Percentiles rank a stretch among this genome's conserved stretches.
These are phyloP conservation scores for Sclerotinia borealis DNA, from an alignment of 2,329 filamentous ascomycete genomes.

Conservation along the genomic window DNA sequence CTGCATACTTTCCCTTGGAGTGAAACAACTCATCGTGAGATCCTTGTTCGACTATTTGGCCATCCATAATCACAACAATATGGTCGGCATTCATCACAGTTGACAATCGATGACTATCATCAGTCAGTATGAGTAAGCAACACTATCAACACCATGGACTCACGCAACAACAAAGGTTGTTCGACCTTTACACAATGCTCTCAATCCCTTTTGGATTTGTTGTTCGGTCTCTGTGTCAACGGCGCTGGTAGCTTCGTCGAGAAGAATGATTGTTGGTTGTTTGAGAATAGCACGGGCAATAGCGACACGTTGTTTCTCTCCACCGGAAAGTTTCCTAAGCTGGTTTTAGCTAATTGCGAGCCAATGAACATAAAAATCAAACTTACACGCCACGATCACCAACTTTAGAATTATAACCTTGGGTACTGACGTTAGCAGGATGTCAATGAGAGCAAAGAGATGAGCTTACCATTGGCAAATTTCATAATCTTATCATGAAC, in stretches of 20 bases:
- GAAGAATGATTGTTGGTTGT: constrained; percentile 85
- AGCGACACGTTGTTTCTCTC: constrained; percentile 77
- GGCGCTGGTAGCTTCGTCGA: constrained; percentile 92
- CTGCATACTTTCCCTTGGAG: constrained; percentile 43
- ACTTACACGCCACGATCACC: constrained; percentile 43
- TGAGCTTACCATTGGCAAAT: constrained; percentile 51
- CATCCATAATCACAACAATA: constrained; percentile 48
- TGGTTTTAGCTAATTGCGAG: constrained; percentile 44
- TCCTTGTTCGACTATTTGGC: constrained; percentile 46
- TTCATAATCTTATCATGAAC: constrained; percentile 52
- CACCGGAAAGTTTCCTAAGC: constrained; percentile 79
- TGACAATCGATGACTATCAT: constrained; percentile 41
- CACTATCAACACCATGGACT: constrained; percentile 8
- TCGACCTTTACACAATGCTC: constrained; percentile 42
- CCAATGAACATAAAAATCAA: constrained; percentile 26
- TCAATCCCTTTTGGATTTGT: constrained; percentile 64
- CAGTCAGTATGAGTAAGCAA: constrained; percentile 14
- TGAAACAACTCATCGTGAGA: constrained; percentile 43
- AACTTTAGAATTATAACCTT: constrained; percentile 42
- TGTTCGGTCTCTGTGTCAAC: constrained; percentile 93
- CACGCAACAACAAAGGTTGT: constrained; percentile 41
- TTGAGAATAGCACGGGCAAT: constrained; percentile 88
- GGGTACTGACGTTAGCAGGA: background rate
- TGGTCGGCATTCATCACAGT: constrained; percentile 48
- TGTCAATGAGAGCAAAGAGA: background rate